phyloP scores from a whole-genome alignment of 1,284 basidiomycete species.

The Malassezia obtusa region DNA sequence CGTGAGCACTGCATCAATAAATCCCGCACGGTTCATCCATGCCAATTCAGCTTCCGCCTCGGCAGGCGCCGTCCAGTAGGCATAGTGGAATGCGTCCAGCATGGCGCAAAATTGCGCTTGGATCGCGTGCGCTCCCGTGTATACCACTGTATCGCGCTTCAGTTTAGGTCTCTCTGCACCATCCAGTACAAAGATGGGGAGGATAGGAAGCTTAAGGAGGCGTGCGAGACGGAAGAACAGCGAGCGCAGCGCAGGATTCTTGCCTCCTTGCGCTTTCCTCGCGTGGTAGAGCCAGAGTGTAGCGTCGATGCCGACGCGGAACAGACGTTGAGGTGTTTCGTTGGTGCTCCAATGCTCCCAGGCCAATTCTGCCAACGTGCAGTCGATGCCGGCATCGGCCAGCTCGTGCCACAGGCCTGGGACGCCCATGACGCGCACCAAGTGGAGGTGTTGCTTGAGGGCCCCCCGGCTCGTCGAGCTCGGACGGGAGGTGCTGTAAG shows the following conservation, averaged over 20 bases:
- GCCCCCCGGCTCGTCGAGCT: not conserved
- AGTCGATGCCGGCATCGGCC: slow-evolving; percentile 20
- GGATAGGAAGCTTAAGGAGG: slow-evolving; percentile 65
- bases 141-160: slow-evolving; percentile 58
- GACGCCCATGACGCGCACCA: slow-evolving; percentile 27
- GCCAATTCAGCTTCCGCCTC: slow-evolving; percentile 96
- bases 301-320: slow-evolving; percentile 37
- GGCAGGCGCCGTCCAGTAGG: slow-evolving; percentile 62
- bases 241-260: slow-evolving; percentile 51
- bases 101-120: slow-evolving; percentile 52
- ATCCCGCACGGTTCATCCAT: slow-evolving; percentile 65
- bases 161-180: slow-evolving; percentile 70
- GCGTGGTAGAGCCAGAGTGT: slow-evolving; percentile 53
- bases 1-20: slow-evolving; percentile 79
- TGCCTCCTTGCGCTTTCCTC: slow-evolving; percentile 47
- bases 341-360: slow-evolving; percentile 19
- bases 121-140: slow-evolving; percentile 2
- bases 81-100: slow-evolving; percentile 76
- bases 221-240: slow-evolving; percentile 56
- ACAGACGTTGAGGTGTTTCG: too few species aligned
- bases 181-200: slow-evolving; percentile 89
- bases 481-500: not conserved
- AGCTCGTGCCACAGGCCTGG: slow-evolving; percentile 36
- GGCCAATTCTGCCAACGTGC: slow-evolving; percentile 22
- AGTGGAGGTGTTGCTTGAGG: slow-evolving; percentile 4